A percentile compares a stretch with the other conserved stretches of the same genome.
Conservation (phyloP, 345 rosid species). For the Citrus sinensis region DNA sequence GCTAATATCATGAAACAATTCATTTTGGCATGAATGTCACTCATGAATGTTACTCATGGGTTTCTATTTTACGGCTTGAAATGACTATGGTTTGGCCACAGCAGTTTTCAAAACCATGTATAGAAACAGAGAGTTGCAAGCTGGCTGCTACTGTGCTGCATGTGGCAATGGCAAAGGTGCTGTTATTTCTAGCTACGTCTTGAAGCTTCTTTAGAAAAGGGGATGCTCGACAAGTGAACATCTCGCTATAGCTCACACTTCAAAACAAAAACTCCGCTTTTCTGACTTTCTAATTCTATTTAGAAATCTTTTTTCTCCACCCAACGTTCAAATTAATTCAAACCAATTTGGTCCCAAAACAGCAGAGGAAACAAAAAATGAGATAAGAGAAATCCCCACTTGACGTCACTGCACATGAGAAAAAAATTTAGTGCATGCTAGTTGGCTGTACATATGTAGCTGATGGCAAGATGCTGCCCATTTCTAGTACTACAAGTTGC, state of each 20-base stretch:
- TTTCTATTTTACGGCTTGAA: background rate
- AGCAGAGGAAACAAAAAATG: background rate
- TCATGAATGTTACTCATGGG: background rate
- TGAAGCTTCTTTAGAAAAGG: background rate
- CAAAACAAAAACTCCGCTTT: background rate
- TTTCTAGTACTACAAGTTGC: background rate
- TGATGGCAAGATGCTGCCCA: background rate
- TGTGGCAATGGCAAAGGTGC: background rate
- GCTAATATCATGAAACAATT: background rate
- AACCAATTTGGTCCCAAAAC: background rate
- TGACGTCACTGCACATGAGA: background rate
- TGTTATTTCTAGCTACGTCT: background rate
- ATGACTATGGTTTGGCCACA: slow-evolving; percentile 15
- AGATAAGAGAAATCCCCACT: background rate
- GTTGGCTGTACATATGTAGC: background rate
- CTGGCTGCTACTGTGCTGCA: background rate
- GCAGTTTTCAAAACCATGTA: background rate
- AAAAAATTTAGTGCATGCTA: too few species aligned
- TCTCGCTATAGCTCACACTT: background rate
- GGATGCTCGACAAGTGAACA: background rate
- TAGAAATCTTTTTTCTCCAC: background rate
- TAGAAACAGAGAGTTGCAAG: background rate
- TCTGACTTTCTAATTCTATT: background rate
- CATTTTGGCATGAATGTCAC: background rate
- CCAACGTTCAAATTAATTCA: slow-evolving; percentile 13